Base-by-base conservation (phyloP, 2,329 filamentous ascomycete genomes). In the Trichophyton schoenleinii region DNA sequence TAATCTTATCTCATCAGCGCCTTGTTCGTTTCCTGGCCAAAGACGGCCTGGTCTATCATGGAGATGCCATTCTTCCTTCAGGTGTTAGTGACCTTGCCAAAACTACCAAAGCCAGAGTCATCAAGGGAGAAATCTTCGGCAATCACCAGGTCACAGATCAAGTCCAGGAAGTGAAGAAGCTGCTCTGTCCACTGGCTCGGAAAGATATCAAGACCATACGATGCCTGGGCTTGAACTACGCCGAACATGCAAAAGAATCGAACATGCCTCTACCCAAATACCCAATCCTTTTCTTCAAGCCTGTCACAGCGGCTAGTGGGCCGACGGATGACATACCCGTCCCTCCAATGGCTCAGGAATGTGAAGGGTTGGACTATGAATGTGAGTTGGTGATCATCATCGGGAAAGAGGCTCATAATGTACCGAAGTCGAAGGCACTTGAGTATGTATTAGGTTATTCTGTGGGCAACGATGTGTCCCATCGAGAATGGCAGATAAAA, bases 401-500 rank as follows among this genome's bases (percentile, higher is more conserved):
- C 64, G 86, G 87, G 25, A 86, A 85, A 72, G 76, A 81, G 63
- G 86, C 84, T 63, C 74, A 77, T 49, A 80, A 90, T 69, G 84
- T 91, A 11, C 72, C 83, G 1, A 85, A 88, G 73, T 77, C 78
- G 1, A 73, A 82, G 22, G 88, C 88, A 0, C 75, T 91, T n/a
- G 76, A 85, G 59, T 85, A 88, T 68, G 86, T 91, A 2, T 77
- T 90, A 1, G 88, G 88, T 3, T 91, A 91, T 70, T 79, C 84
- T 1, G 81, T 88, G 38, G 87, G 87, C 60, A 88, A 92, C 72
- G 88, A 92, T 70, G 81, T 92, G n/a, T 89, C 85, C 9, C 87
- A 89, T 73, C 83, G 88, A 46, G 86, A 89, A 65, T 91, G 87
- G 85, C 87, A 89, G 73, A 72, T 88, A 63, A 81, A 84, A 71